Evolutionary conservation across 1,139 yeast species (phyloP).

Genomic region (Suhomyces yuchorum): DNA sequence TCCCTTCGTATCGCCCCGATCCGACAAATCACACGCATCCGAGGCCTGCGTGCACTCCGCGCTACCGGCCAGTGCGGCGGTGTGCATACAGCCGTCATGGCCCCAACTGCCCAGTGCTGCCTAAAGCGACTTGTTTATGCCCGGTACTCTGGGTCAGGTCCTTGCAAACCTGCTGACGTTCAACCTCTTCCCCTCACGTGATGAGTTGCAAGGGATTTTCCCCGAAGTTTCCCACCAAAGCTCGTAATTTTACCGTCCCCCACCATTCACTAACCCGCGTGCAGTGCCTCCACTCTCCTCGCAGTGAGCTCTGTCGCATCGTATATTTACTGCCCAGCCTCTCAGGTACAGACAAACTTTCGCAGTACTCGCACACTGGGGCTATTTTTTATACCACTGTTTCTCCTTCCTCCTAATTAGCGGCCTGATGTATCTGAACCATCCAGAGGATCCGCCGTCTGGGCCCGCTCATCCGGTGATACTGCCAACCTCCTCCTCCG

Average conservation of each 20-base stretch:
- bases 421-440: slow-evolving; percentile 9
- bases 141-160: background rate
- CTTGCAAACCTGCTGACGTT: no score
- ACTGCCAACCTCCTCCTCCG: background rate
- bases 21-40: slow-evolving; percentile 7
- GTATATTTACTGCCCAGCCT: slow-evolving; percentile 14
- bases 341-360: slow-evolving; percentile 13
- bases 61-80: background rate
- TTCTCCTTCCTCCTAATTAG: slow-evolving; percentile 1
- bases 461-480: background rate
- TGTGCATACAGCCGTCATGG: background rate
- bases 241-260: background rate
- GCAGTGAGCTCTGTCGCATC: slow-evolving; percentile 13
- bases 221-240: no score
- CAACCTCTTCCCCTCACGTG: no score
- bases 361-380: slow-evolving; percentile 6
- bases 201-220: no score
- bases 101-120: background rate
- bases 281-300: slow-evolving; percentile 5
- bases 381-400: slow-evolving; percentile 8
- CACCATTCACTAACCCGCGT: background rate
- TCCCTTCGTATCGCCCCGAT: slow-evolving; percentile 1
- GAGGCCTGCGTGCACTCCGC: background rate
- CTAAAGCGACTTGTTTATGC: background rate
- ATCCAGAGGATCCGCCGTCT: slow-evolving; percentile 11